phyloP scores from a whole-genome alignment of 2,329 filamentous ascomycete species.

The Pleomassaria siparia region DNA sequence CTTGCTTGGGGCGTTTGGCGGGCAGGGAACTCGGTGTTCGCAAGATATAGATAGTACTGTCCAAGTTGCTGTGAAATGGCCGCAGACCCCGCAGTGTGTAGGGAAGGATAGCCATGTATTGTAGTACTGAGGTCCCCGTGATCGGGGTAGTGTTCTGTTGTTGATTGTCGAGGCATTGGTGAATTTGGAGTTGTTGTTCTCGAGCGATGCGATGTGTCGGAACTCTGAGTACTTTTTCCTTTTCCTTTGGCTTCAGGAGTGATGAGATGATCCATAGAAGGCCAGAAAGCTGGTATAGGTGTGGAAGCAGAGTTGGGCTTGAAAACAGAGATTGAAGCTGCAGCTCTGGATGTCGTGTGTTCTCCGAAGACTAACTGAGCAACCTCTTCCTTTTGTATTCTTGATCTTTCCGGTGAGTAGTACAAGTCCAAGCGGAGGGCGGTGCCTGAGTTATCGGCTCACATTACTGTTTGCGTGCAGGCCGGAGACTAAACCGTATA shows the following conservation, averaged over 20 bases:
- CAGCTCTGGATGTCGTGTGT: background rate
- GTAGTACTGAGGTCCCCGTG: background rate
- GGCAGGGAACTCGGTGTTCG: constrained; percentile 1
- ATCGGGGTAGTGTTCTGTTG: constrained; percentile 3
- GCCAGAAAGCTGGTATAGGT: background rate
- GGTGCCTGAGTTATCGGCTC: background rate
- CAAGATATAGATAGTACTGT: constrained; percentile 13
- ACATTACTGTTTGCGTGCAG: background rate
- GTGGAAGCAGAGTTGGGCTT: background rate
- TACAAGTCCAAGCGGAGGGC: background rate
- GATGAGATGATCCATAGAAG: background rate
- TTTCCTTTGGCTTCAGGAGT: constrained; percentile 1
- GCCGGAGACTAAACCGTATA: background rate
- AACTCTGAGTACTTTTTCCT: background rate
- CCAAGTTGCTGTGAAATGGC: constrained; percentile 9
- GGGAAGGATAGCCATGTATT: background rate
- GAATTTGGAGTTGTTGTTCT: constrained; percentile 1
- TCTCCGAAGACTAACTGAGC: background rate
- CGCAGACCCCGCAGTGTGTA: constrained; percentile 5
- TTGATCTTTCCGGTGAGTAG: background rate
- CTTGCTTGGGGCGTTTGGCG: background rate
- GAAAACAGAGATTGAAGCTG: background rate
- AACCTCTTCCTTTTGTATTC: background rate
- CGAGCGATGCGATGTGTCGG: background rate
- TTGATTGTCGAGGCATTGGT: background rate